Base-by-base conservation (phyloP, 176 grass and related monocot species). In the Triticum dicoccoides region DNA sequence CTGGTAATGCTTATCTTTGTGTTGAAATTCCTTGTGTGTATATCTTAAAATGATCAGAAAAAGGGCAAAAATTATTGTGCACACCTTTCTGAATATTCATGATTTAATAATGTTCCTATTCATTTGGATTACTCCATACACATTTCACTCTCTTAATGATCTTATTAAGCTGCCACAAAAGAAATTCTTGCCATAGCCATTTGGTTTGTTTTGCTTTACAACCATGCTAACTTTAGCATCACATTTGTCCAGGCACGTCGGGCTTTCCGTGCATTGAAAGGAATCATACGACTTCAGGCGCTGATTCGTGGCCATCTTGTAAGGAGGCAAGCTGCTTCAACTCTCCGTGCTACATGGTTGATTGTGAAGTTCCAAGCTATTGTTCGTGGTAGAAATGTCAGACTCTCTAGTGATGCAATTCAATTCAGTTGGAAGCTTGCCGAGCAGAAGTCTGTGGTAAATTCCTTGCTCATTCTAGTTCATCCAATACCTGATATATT, bases 241-340 rank as follows among this genome's bases (percentile, higher is more conserved):
- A 6, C 89, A 67, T 73, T 80, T 35, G 9, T 88, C 38, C 65
- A 98, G 93, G 91, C 96, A 86, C 91, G 96, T 5, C 89, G 93
- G 38, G 89, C 93, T 14, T 95, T 98, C 80, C 87, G 77, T 58
- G 93, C 91, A 12, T 49, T 95, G 65, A 98, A 95, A 83, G 91
- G 93, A 18, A 94, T 94, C 69, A 90, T 98, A 86, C 89, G 93
- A 27, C 89, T 98, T 42, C 96, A 98, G 66, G 96, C 93, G 1
- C 39, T 95, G 81, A 86, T 98, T 47, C 96, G 93, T 15, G 96
- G 93, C 11, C 91, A 95, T 89, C 86, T 98, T 65, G 96, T 98
- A 80, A 90, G 93, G 83, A 93, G 93, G 83, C 96, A 98, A 81
- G 96, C 96, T 84, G 79, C 91, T 92, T 87, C 93, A 76, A 96